Conservation (phyloP, 2,329 filamentous ascomycete species). For the Rutstroemia sp. region DNA sequence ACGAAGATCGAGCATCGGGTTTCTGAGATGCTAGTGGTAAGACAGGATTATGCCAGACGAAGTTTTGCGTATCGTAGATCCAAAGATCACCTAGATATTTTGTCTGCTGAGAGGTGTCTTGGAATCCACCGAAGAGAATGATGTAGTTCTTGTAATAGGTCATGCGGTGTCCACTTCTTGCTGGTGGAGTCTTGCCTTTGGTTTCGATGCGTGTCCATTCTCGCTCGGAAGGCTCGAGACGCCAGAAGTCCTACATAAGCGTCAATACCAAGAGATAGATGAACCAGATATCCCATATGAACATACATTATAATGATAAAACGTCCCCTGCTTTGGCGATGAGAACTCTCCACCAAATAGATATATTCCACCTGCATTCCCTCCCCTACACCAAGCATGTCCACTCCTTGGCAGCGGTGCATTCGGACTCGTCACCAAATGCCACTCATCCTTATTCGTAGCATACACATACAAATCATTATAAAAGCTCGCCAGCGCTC, state of each 20-base stretch:
- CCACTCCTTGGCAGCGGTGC: conserved; percentile 83
- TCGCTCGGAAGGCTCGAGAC: conserved; percentile 70
- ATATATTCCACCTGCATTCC: conserved; percentile 75
- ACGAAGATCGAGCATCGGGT: conserved; percentile 85
- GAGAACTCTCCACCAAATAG: conserved; percentile 96
- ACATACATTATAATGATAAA: conserved; percentile 88
- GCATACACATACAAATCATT: conserved; percentile 64
- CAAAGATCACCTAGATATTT: conserved; percentile 91
- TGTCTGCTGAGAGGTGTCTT: conserved; percentile 91
- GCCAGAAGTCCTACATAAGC: conserved; percentile 58
- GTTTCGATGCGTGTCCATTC: conserved; percentile 90
- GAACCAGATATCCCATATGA: neutral
- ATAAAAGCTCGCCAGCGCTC: conserved; percentile 68
- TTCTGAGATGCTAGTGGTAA: conserved; percentile 75
- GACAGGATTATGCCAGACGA: conserved; percentile 71
- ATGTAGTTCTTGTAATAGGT: conserved; percentile 97
- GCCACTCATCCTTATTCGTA: conserved; percentile 84
- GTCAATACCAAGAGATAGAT: neutral
- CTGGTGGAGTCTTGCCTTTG: conserved; percentile 69
- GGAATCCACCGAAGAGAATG: conserved; percentile 90
- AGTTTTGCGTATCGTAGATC: conserved; percentile 89
- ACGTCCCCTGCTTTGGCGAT: conserved; percentile 93
- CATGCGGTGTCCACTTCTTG: conserved; percentile 89
- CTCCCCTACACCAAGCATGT: conserved; percentile 89
- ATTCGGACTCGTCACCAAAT: conserved; percentile 82